Evolutionary conservation across 805 yeast genomes (phyloP), one percentile per base, ranked within the genome.

Genomic region (Lipomyces orientalis): DNA sequence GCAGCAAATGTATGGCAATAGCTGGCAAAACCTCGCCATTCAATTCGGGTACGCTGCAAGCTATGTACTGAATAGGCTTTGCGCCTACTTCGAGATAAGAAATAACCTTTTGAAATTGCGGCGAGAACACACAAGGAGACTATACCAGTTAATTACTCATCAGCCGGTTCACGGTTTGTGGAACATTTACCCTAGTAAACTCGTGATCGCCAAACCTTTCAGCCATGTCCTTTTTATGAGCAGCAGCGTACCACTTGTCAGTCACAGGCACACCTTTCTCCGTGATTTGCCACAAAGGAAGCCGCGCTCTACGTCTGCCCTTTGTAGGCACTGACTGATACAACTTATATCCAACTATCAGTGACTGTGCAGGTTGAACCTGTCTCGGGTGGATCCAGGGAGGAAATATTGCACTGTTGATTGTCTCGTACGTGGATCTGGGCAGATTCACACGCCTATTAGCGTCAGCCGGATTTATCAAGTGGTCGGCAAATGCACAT

Each of bases 31-130:
- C 46, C 5, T 37, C 33, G n/a, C 35, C 31, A 14, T 10, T 33
- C 22, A 64, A 33, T 33, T 64, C 62, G 6, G 46, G 9, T 8
- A 22, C n/a, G n/a, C 63, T 52, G 34, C 60, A 39, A 10, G 66
- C 51, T 12, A 58, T 2, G 34, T 58, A 59, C 34, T 37, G 19
- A 12, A 64, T 19, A 12, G n/a, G 39, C 25, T 22, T 19, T 6
- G 29, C 31, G 10, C 60, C 60, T 31, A 33, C 60, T 14, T 31
- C 56, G 7, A 64, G 59, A 6, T 52, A 31, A 8, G 66, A 43
- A 16, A 49, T 16, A 22, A 57, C 51, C 22, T 57, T 51, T 25
- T 49, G 8, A 29, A 62, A 62, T 16, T 56, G 43, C 25, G 55
- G 55, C n/a, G 55, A 52, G 34, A 52, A 52, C 34, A 25, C 31